Evolutionary conservation across 2,329 filamentous ascomycete genomes (phyloP).

Genomic region (Arthrobotrys sphaeroides): DNA sequence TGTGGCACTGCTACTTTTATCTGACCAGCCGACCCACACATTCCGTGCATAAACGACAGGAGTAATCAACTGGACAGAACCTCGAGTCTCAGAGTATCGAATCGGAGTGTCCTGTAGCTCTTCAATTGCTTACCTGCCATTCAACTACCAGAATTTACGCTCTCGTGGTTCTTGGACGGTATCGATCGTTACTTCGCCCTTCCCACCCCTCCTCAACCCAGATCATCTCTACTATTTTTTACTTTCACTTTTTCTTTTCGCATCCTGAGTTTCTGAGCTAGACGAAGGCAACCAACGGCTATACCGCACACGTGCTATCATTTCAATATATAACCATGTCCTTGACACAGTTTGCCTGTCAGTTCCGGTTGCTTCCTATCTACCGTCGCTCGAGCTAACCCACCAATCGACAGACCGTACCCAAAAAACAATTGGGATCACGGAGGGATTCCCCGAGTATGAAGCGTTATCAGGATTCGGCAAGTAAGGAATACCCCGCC

Average conservation of each 20-base stretch:
- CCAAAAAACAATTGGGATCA: conserved; percentile 92
- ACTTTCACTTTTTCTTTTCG: not conserved
- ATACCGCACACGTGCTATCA: conserved; percentile 34
- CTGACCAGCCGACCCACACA: conserved; percentile 17
- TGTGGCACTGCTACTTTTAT: conserved; percentile 36
- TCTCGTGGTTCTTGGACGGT: not conserved
- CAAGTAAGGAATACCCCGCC: conserved; percentile 62
- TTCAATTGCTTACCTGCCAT: conserved; percentile 29
- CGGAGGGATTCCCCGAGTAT: conserved; percentile 91
- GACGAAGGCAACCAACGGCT: conserved; percentile 4
- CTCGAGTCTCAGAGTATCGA: conserved; percentile 29
- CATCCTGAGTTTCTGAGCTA: conserved; percentile 10
- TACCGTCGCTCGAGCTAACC: conserved; percentile 40
- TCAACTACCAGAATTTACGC: not conserved
- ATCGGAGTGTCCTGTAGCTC: conserved; percentile 2
- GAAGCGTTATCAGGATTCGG: conserved; percentile 81
- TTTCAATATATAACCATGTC: conserved; percentile 34
- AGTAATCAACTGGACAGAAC: conserved; percentile 34
- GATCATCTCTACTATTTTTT: not conserved
- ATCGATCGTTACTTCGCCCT: not conserved
- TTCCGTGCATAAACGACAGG: conserved; percentile 27
- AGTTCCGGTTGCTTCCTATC: conserved; percentile 36
- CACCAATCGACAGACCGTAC: conserved; percentile 71
- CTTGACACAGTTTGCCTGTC: conserved; percentile 58
- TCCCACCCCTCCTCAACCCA: not conserved